Evolutionary conservation across 768 basidiomycete species (phyloP).

Genomic region (Kondoa subrosea): DNA sequence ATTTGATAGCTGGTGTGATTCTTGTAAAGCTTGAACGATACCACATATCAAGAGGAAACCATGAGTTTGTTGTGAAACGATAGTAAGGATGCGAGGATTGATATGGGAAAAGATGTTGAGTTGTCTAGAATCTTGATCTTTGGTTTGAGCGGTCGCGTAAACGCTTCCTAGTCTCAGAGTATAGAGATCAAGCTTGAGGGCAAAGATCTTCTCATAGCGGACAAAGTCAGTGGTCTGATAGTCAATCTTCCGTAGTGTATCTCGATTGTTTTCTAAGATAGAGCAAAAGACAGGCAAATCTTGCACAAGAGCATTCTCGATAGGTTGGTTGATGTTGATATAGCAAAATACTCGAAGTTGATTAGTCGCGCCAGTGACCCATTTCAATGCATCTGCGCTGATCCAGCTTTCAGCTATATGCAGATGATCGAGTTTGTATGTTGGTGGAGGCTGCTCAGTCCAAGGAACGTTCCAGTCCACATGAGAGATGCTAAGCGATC

Average conservation of each 20-base stretch:
- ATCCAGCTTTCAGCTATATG: not conserved
- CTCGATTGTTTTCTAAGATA: not conserved
- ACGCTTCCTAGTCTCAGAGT: not conserved
- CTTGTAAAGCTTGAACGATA: not conserved
- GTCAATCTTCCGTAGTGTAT: not conserved
- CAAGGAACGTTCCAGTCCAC: not conserved
- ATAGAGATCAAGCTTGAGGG: not conserved
- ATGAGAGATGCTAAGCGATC: not conserved
- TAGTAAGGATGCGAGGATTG: constrained; percentile 2
- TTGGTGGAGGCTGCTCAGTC: not conserved
- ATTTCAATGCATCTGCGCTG: not conserved
- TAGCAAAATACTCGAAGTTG: not conserved
- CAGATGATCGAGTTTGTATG: not conserved
- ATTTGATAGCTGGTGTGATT: not conserved
- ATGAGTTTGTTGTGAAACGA: constrained; percentile 3
- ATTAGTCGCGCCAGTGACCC: not conserved
- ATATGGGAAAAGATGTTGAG: not conserved
- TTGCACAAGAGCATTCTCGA: not conserved
- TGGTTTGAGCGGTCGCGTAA: constrained; percentile 6
- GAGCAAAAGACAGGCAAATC: not conserved
- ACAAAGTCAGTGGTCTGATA: not conserved
- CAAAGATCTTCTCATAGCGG: not conserved
- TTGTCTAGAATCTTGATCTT: not conserved
- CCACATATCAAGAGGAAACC: constrained; percentile 10
- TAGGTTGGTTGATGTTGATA: not conserved